Evolutionary conservation across 371 early-diverging fungal genomes (phyloP), one percentile per base, ranked within the genome.

Genomic region (Rhizopus arrhizus): DNA sequence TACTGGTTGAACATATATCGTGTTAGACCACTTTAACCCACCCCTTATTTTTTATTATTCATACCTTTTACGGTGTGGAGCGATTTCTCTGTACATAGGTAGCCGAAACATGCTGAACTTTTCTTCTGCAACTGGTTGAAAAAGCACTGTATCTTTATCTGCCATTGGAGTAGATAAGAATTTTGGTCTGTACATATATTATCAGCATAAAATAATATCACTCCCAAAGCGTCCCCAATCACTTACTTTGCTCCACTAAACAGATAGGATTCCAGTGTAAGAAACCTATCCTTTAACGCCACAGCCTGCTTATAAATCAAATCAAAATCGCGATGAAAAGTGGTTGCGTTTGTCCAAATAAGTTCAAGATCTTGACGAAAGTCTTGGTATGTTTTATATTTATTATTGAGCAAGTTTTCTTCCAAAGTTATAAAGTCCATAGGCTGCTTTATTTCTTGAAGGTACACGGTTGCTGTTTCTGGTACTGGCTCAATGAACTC

Each of bases 401-500:
- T 65, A 29, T 64, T 64, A 32, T 41, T 42, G 31, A 62, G 73
- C 0, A 78, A 53, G 40, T 68, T 71, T 29, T 54, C 35, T 32
- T 78, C 75, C 51, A 78, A 15, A 0, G 79, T 78, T 12, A 56
- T 58, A 33, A 78, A 65, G 59, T 78, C 79, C 79, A 78, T 78
- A 15, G 79, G 74, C 1, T 63, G 31, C 28, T 66, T 62, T 33
- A 78, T 72, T 42, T 71, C 70, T 32, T 64, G 55, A 55, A 73
- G 74, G 41, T 78, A 78, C 13, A 65, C 40, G 11, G 54, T 35
- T 6, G 74, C 70, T 7, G 66, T 57, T 0, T 31, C 22, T 10
- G 75, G 79, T 4, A 78, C 74, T 34, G 79, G 79, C 12, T 56
- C 57, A 8, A 73, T 53, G 60, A 78, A 78, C 40, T 72, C 74